Evolutionary conservation across 306 rosid species (phyloP), one percentile per base, ranked within the genome.

Genomic region (Amphicarpaea edgeworthii): DNA sequence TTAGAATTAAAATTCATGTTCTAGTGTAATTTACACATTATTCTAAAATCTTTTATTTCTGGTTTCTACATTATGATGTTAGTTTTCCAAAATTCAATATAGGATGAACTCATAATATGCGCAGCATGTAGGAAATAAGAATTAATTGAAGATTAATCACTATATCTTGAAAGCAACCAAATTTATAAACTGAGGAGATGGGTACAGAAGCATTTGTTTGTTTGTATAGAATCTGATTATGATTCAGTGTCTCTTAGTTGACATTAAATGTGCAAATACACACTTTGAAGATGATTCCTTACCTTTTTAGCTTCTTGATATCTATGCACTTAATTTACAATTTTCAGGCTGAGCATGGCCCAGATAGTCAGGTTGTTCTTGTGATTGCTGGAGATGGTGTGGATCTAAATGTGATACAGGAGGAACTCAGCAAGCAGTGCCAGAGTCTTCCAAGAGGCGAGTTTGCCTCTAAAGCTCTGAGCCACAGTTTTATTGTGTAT

Each of bases 331-430:
- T 55, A 74, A 62, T 72, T 78, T 67, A 7, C 54, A 16, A 63
- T 78, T 84, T 82, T 79, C 96, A 95, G 99, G 99, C 99, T 20
- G 99, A 95, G 83, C 99, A 95, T 69, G 99, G 99, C 63, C 97
- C 99, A 61, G 99, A 95, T 74, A 95, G 97, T 88, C 99, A 95
- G 81, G 99, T 95, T 70, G 99, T 95, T 87, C 99, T 95, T 82
- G 97, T 92, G 73, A 83, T 92, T 68, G 79, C 90, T 46, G 99
- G 97, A 53, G 97, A 90, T 81, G 96, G 85, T 83, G 97, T 85
- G 58, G 88, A 95, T 87, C 40, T 86, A 61, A 85, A 85, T 47
- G 96, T 88, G 12, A 92, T 95, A 79, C 91, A 92, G 78, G 92
- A 92, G 72, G 97, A 95, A 77, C 81, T 95, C 66, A 87, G 79